Base-by-base conservation (phyloP, 257 asterid species). In the Haberlea rhodopensis region DNA sequence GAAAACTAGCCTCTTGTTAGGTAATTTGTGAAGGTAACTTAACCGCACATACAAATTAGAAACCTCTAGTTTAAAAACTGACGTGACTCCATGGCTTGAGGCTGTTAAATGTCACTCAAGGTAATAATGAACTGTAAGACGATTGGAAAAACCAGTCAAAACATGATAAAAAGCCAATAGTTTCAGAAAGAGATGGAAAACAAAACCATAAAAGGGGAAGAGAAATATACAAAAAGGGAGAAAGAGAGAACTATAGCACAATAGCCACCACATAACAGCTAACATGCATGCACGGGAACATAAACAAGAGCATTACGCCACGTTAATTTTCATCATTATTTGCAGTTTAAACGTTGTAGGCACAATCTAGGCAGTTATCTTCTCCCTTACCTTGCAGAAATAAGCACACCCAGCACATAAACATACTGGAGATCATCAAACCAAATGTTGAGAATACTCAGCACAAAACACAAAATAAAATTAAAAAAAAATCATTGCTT, bases 91-190 rank as follows among this genome's bases (percentile, higher is more conserved):
- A 63, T 40, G 19, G 53, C 18, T 40, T 27, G 53, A 49, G 53
- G 53, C 32, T 22, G 18, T 40, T 34, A 25, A 51, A 34, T 51
- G n/a, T 2, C 56, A 57, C 20, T 25, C 21, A 9, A 34, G 53
- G 13, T 29, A 21, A 55, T 21, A 43, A 37, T 37, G 32, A 26
- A 48, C 10, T 11, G 29, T 32, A 9, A 16, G 22, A 26, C 56
- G 4, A 40, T 40, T 18, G 52, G 21, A 43, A 49, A 40, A 11
- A 68, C 68, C 31, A 31, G 16, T 54, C 65, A 55, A 25, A 34
- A 55, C 37, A 34, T 16, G 34, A 10, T 27, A 32, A 21, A 26
- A 53, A 45, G 11, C 16, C 66, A 34, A 11, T 9, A 48, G 21
- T 60, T 29, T 55, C 31, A 55, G 20, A 51, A 32, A 34, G 13